phyloP scores from a whole-genome alignment of 169 alveolate species.

The Plasmodium relictum region DNA sequence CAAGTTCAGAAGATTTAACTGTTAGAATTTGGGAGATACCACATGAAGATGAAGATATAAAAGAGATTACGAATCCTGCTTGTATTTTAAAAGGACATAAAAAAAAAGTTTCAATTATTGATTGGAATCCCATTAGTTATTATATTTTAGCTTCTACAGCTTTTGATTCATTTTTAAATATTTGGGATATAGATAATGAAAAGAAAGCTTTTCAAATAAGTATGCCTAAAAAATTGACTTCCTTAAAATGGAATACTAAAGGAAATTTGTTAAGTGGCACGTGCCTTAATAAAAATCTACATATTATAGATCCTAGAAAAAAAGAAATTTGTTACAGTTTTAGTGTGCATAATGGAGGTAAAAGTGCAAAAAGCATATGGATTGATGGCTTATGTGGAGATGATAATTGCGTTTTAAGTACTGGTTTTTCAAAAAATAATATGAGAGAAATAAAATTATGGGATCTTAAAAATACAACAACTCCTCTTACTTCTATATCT shows the following conservation, averaged over 20 bases:
- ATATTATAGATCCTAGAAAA: slow-evolving; percentile 83
- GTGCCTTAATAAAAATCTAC: slow-evolving; percentile 34
- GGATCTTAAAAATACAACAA: slow-evolving; percentile 80
- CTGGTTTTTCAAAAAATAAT: slow-evolving; percentile 85
- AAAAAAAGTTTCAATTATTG: slow-evolving; percentile 81
- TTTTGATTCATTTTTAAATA: slow-evolving; percentile 79
- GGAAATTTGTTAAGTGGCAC: slow-evolving; percentile 73
- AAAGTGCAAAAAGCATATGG: slow-evolving; percentile 80
- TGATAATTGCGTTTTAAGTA: slow-evolving; percentile 79
- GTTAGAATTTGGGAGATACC: slow-evolving; percentile 82
- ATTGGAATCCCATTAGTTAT: slow-evolving; percentile 84
- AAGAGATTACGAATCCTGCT: slow-evolving; percentile 49
- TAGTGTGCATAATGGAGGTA: slow-evolving; percentile 81
- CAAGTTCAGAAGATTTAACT: slow-evolving; percentile 85
- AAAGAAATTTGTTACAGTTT: slow-evolving; percentile 74
- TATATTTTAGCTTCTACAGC: slow-evolving; percentile 79
- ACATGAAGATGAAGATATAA: slow-evolving; percentile 47
- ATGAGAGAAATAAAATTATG: slow-evolving; percentile 84
- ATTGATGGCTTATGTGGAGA: slow-evolving; percentile 84
- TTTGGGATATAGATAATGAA: slow-evolving; percentile 83
- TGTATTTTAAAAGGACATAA: slow-evolving; percentile 82
- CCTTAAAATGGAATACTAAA: slow-evolving; percentile 80
- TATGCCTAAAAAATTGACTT: slow-evolving; percentile 79
- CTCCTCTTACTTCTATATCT: slow-evolving; percentile 76
- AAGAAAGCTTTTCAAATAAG: slow-evolving; percentile 70